A percentile compares a stretch with the other conserved stretches of the same genome.
Conservation (phyloP, 2,329 filamentous ascomycete species). For the Colletotrichum sp. region DNA sequence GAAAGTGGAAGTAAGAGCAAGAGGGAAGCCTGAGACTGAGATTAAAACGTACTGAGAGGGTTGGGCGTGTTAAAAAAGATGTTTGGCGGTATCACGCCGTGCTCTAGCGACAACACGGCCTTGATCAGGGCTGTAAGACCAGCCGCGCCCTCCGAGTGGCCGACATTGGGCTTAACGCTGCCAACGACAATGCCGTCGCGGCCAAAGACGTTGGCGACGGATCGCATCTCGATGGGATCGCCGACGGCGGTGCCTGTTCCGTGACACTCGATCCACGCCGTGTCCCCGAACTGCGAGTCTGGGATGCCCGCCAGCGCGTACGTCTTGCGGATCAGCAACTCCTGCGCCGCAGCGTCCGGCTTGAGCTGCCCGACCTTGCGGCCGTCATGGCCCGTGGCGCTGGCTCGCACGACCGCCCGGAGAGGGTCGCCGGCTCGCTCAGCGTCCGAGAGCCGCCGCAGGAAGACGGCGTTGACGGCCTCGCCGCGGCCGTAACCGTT, state of each 20-base stretch:
- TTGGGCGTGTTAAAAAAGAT: conserved; percentile 38
- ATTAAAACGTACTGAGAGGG: conserved; percentile 18
- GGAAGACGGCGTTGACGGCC: conserved; percentile 39
- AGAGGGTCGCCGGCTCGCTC: conserved; percentile 42
- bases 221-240: conserved; percentile 48
- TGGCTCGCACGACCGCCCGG: conserved; percentile 32
- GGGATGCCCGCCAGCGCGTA: neutral
- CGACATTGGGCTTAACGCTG: conserved; percentile 40
- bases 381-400: conserved; percentile 37
- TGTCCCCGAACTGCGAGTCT: neutral
- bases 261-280: conserved; percentile 29
- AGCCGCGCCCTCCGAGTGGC: conserved; percentile 48
- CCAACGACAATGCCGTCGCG: conserved; percentile 28
- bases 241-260: conserved; percentile 47
- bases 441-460: conserved; percentile 46
- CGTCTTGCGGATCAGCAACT: conserved; percentile 22
- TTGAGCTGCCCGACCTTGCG: conserved; percentile 37
- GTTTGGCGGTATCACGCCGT: conserved; percentile 42
- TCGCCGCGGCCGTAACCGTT: conserved; percentile 51
- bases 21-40: neutral
- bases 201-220: conserved; percentile 33
- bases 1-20: neutral
- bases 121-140: conserved; percentile 50
- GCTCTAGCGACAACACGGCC: conserved; percentile 41
- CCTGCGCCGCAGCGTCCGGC: conserved; percentile 41